Evolutionary conservation across 768 basidiomycete species (phyloP).

Genomic region (Tricholoma saponaceum): DNA sequence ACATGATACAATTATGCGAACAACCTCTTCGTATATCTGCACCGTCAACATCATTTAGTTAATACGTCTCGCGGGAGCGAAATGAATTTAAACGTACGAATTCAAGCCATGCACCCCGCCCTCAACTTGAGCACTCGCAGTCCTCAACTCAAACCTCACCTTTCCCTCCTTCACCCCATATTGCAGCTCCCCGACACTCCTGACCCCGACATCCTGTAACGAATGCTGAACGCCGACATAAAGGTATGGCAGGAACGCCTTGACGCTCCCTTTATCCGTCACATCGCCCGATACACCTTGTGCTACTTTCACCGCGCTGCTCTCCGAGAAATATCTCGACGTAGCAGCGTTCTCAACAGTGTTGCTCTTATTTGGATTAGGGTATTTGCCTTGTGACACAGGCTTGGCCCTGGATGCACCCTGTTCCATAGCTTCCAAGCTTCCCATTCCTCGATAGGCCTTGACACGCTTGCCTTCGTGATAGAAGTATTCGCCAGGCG

Average conservation of each 20-base stretch:
- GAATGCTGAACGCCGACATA: slow-evolving; percentile 86
- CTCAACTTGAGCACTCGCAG: slow-evolving; percentile 92
- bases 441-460: slow-evolving; percentile 98
- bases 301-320: slow-evolving; percentile 91
- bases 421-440: slow-evolving; percentile 89
- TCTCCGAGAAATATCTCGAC: slow-evolving; percentile 92
- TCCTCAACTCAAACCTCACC: slow-evolving; percentile 89
- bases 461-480: slow-evolving; percentile 99
- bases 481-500: slow-evolving; percentile 98
- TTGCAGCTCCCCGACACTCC: slow-evolving; percentile 61
- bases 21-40: slow-evolving; percentile 37
- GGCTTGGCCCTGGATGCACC: slow-evolving; percentile 42
- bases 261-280: slow-evolving; percentile 94
- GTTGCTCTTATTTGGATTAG: slow-evolving; percentile 40
- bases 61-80: not conserved
- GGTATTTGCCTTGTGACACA: slow-evolving; percentile 39
- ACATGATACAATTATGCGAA: slow-evolving; percentile 19
- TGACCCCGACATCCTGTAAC: slow-evolving; percentile 88
- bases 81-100: slow-evolving; percentile 59
- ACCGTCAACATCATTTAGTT: not conserved
- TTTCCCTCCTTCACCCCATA: slow-evolving; percentile 58
- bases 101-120: slow-evolving; percentile 95
- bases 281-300: slow-evolving; percentile 97
- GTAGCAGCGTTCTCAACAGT: slow-evolving; percentile 91
- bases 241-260: slow-evolving; percentile 87